Evolutionary conservation across 2,329 filamentous ascomycete species (phyloP).

Genomic region (Aspergillus transmontanensis): DNA sequence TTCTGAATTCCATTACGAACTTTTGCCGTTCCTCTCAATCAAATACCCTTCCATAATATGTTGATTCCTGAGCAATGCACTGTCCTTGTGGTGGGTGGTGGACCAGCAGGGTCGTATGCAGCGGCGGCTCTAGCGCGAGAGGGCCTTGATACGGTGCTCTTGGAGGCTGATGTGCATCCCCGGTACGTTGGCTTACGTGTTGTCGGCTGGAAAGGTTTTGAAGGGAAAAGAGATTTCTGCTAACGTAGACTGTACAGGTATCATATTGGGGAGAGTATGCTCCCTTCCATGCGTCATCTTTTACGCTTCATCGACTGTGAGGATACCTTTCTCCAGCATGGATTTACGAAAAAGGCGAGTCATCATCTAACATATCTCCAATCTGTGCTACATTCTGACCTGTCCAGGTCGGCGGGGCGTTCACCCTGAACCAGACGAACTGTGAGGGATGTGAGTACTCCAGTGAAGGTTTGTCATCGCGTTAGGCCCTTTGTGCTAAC

Average conservation of each 20-base stretch:
- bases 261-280: slow-evolving; percentile 42
- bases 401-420: not conserved
- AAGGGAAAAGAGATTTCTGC: too few species aligned
- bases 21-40: too few species aligned
- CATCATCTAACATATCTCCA: not conserved
- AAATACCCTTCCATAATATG: not conserved
- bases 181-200: slow-evolving; percentile 30
- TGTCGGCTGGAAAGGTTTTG: fast-evolving
- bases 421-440: not conserved
- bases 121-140: slow-evolving; percentile 49
- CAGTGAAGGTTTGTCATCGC: too few species aligned
- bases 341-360: slow-evolving; percentile 3
- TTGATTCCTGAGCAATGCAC: slow-evolving; percentile 22
- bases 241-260: slow-evolving; percentile 28
- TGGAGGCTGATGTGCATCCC: slow-evolving; percentile 49
- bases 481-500: not conserved
- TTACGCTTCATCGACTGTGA: slow-evolving; percentile 51
- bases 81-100: slow-evolving; percentile 50
- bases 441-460: too few species aligned
- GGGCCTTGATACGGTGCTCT: slow-evolving; percentile 47
- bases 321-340: slow-evolving; percentile 6
- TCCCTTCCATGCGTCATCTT: slow-evolving; percentile 46
- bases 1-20: too few species aligned
- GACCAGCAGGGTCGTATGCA: slow-evolving; percentile 51
- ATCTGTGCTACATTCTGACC: not conserved